These are phyloP conservation scores for Heimioporus retisporus DNA, from an alignment of 1,284 basidiomycete genomes.

Conservation along the genomic window DNA sequence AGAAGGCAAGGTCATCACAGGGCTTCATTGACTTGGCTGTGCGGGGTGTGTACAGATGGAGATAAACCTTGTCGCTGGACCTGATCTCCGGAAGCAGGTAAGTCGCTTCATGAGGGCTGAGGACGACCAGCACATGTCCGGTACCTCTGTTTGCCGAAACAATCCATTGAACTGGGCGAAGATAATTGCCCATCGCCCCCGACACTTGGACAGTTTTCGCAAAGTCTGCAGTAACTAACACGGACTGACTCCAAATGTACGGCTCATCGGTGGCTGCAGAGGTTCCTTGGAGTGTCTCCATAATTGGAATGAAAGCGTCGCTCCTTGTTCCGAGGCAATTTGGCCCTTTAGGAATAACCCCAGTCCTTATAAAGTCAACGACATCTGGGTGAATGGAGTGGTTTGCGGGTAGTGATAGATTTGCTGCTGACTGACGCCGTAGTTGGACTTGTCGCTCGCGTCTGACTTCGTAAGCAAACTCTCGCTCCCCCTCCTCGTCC, in stretches of 20 bases:
- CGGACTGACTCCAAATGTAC: neutral
- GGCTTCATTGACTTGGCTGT: conserved; percentile 45
- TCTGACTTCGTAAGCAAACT: conserved; percentile 45
- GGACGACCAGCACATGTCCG: neutral
- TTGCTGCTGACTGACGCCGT: neutral
- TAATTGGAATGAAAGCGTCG: neutral
- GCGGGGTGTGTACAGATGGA: neutral
- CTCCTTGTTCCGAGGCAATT: neutral
- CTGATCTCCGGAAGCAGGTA: neutral
- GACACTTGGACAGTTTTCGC: neutral
- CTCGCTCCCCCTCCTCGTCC: conserved; percentile 51
- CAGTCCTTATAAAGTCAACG: neutral
- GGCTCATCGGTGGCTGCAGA: neutral
- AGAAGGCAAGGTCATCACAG: conserved; percentile 47
- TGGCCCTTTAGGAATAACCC: neutral
- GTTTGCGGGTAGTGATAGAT: conserved; percentile 15
- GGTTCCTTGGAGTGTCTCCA: neutral
- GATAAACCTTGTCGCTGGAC: neutral
- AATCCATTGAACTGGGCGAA: neutral
- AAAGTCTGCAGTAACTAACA: neutral
- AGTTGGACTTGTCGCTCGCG: conserved; percentile 44
- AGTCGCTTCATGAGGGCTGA: neutral
- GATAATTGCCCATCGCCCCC: conserved; percentile 35
- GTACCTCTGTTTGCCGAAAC: neutral
- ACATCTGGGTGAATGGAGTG: neutral